Conservation (phyloP, 305 asterid species). For the Rubia balearica region DNA sequence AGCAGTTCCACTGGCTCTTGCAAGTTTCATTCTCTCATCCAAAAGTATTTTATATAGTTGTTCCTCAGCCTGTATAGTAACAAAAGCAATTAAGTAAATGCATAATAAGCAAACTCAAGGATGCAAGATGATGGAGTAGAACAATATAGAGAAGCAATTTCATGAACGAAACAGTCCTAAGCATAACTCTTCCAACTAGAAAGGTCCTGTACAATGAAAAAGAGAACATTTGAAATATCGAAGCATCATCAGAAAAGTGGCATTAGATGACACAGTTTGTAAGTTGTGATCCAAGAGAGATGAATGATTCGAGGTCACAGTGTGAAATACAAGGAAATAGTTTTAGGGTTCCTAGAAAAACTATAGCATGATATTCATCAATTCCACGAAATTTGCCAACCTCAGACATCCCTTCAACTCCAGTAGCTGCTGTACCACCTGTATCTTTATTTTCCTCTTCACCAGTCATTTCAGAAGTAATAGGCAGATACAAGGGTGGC, state of each 20-base stretch:
- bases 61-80: slow-evolving; percentile 54
- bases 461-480: slow-evolving; percentile 53
- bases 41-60: slow-evolving; percentile 63
- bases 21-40: slow-evolving; percentile 86
- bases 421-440: slow-evolving; percentile 36
- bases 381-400: slow-evolving; percentile 19
- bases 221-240: neutral
- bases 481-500: slow-evolving; percentile 65
- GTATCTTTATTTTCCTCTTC: slow-evolving; percentile 39
- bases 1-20: slow-evolving; percentile 71
- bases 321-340: neutral
- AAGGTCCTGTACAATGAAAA: neutral
- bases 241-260: neutral
- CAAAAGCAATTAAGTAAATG: slow-evolving; percentile 18
- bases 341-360: neutral
- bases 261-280: neutral
- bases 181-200: neutral
- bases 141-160: neutral
- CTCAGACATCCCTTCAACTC: slow-evolving; percentile 50
- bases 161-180: neutral
- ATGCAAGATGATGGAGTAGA: neutral
- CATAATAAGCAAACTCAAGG: neutral
- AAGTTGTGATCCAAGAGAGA: too few relatives aligned
- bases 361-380: neutral
- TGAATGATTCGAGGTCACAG: too few relatives aligned